These are phyloP conservation scores for Nephelium lappaceum DNA, from an alignment of 345 rosid genomes.

Conservation along the genomic window DNA sequence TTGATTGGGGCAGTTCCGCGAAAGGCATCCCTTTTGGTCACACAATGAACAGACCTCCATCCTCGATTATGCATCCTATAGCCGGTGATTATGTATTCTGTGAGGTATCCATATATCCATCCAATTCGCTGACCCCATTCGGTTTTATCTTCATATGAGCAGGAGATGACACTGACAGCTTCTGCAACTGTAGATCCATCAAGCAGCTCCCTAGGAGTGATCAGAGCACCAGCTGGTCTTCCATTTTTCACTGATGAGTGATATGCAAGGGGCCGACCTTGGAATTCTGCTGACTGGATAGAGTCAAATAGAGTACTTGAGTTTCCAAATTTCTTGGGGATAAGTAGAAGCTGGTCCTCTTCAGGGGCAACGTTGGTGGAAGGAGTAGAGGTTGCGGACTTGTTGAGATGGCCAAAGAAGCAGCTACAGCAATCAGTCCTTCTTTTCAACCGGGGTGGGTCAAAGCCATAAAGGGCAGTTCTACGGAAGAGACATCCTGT, in stretches of 20 bases:
- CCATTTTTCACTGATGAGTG: slow-evolving; percentile 35
- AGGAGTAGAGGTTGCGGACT: background rate
- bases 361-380: slow-evolving; percentile 12
- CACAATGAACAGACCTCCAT: slow-evolving; percentile 32
- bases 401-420: slow-evolving; percentile 17
- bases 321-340: slow-evolving; percentile 33
- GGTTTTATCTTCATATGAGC: slow-evolving; percentile 36
- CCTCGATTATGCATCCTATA: slow-evolving; percentile 42
- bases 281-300: slow-evolving; percentile 28
- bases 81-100: slow-evolving; percentile 31
- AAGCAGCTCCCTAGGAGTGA: slow-evolving; percentile 26
- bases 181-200: slow-evolving; percentile 32
- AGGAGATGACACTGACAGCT: slow-evolving; percentile 35
- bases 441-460: slow-evolving; percentile 29
- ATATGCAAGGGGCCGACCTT: slow-evolving; percentile 31
- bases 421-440: slow-evolving; percentile 11
- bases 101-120: slow-evolving; percentile 35
- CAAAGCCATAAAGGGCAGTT: slow-evolving; percentile 33
- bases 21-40: slow-evolving; percentile 33
- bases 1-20: slow-evolving; percentile 33
- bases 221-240: slow-evolving; percentile 31
- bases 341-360: slow-evolving; percentile 6
- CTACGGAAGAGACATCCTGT: slow-evolving; percentile 37
- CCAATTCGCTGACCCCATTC: slow-evolving; percentile 32
- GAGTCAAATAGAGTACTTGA: slow-evolving; percentile 28